These are phyloP conservation scores for Ophiostoma himal-ulmi DNA, from an alignment of 2,329 filamentous ascomycete genomes.

Conservation along the genomic window DNA sequence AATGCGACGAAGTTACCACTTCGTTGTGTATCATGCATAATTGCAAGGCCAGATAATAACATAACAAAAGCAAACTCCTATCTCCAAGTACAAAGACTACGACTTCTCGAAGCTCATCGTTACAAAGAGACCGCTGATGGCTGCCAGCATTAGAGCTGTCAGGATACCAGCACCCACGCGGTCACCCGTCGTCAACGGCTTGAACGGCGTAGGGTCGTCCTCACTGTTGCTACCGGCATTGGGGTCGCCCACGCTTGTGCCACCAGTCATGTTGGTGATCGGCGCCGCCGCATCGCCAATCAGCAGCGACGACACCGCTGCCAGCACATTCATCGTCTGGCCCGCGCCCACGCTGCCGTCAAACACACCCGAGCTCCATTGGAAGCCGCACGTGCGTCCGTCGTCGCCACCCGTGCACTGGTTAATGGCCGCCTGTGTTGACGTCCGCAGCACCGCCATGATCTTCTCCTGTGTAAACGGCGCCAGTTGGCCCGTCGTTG, in stretches of 20 bases:
- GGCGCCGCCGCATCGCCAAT: conserved; percentile 32
- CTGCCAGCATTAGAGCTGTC: conserved; percentile 51
- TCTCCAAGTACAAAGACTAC: background rate
- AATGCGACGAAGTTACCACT: background rate
- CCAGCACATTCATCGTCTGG: conserved; percentile 51
- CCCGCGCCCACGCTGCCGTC: conserved; percentile 49
- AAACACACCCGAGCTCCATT: conserved; percentile 44
- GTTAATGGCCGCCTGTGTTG: conserved; percentile 44
- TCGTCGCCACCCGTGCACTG: conserved; percentile 43
- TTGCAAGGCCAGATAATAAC: background rate
- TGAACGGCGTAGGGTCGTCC: conserved; percentile 24
- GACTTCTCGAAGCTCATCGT: conserved; percentile 33
- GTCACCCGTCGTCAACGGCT: conserved; percentile 53
- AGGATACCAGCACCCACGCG: conserved; percentile 61
- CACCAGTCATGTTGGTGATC: conserved; percentile 42
- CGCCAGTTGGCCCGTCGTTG: conserved; percentile 44
- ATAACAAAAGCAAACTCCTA: background rate
- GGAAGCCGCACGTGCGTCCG: conserved; percentile 46
- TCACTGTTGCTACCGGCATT: conserved; percentile 38
- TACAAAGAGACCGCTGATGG: conserved; percentile 32
- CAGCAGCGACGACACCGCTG: conserved; percentile 45
- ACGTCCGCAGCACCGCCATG: conserved; percentile 41
- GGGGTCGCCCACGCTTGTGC: conserved; percentile 46
- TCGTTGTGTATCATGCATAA: background rate
- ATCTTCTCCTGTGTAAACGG: conserved; percentile 44